These are phyloP conservation scores for Cordyceps pruinosa DNA, from an alignment of 2,329 filamentous ascomycete species.

Conservation along the genomic window DNA sequence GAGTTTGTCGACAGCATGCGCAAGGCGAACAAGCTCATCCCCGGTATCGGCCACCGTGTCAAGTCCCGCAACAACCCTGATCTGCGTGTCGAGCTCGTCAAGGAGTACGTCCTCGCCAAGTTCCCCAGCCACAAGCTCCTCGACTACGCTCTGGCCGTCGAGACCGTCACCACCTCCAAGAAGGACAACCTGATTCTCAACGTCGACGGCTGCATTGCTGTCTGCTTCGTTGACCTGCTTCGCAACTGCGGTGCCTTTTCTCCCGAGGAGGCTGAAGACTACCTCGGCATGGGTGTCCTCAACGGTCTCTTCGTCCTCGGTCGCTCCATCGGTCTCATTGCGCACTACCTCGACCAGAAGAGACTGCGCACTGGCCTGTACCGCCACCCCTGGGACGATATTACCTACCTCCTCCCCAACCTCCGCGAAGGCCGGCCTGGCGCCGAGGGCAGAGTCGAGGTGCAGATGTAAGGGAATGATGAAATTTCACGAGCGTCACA, in stretches of 20 bases:
- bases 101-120: slow-evolving; percentile 96
- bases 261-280: slow-evolving; percentile 93
- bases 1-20: slow-evolving; percentile 99
- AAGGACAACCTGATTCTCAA: slow-evolving; percentile 99
- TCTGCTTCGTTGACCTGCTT: slow-evolving; percentile 97
- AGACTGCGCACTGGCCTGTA: slow-evolving; percentile 95
- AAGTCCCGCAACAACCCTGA: slow-evolving; percentile 99
- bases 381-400: slow-evolving; percentile 98
- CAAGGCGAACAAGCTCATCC: slow-evolving; percentile 99
- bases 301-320: slow-evolving; percentile 99
- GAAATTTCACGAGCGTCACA: slow-evolving; percentile 20
- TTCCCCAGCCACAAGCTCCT: slow-evolving; percentile 98
- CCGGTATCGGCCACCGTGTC: slow-evolving; percentile 97
- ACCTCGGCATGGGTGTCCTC: slow-evolving; percentile 97
- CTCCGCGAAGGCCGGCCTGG: slow-evolving; percentile 65
- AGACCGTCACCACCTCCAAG: slow-evolving; percentile 97
- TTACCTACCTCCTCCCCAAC: slow-evolving; percentile 86
- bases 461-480: slow-evolving; percentile 54
- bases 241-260: slow-evolving; percentile 98
- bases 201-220: slow-evolving; percentile 95
- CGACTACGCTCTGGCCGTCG: slow-evolving; percentile 95
- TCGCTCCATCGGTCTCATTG: slow-evolving; percentile 96
- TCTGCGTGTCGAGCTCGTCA: slow-evolving; percentile 97
- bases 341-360: slow-evolving; percentile 99
- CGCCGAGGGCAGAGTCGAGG: slow-evolving; percentile 82